These are phyloP conservation scores for Yarrowia porcina DNA, from an alignment of 805 yeast genomes.

Conservation along the genomic window DNA sequence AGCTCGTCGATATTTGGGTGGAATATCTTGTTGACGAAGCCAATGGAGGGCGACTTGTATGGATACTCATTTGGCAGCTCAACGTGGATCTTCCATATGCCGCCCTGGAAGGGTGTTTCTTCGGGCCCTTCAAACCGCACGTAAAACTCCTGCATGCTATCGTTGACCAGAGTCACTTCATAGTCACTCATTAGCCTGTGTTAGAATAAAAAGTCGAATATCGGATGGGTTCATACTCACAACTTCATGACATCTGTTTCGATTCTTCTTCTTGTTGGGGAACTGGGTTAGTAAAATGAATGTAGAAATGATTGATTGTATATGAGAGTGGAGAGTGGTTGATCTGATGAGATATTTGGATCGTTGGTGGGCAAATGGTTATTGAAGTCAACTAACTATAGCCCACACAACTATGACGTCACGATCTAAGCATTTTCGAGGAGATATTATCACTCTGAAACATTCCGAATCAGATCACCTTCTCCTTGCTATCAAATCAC, in stretches of 20 bases:
- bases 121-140: slow-evolving; percentile 84
- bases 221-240: slow-evolving; percentile 42
- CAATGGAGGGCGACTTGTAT: slow-evolving; percentile 92
- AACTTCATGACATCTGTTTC: slow-evolving; percentile 96
- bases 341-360: too few relatives aligned
- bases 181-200: slow-evolving; percentile 82
- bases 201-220: neutral
- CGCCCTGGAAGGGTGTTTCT: slow-evolving; percentile 85
- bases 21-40: slow-evolving; percentile 83
- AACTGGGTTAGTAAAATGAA: slow-evolving; percentile 37
- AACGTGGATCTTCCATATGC: slow-evolving; percentile 86
- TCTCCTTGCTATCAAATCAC: too few relatives aligned
- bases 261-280: slow-evolving; percentile 67
- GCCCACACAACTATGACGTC: too few relatives aligned
- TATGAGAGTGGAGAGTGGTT: too few relatives aligned
- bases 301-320: too few relatives aligned
- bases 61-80: slow-evolving; percentile 96
- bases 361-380: too few relatives aligned
- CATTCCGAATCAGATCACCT: too few relatives aligned
- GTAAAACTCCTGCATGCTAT: slow-evolving; percentile 79
- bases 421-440: too few relatives aligned
- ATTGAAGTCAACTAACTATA: too few relatives aligned
- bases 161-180: slow-evolving; percentile 78
- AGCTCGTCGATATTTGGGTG: slow-evolving; percentile 95
- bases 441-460: too few relatives aligned